A percentile compares a stretch with the other conserved stretches of the same genome.
phyloP scores from a whole-genome alignment of 306 rosid species.

The Cicer cuneatum region DNA sequence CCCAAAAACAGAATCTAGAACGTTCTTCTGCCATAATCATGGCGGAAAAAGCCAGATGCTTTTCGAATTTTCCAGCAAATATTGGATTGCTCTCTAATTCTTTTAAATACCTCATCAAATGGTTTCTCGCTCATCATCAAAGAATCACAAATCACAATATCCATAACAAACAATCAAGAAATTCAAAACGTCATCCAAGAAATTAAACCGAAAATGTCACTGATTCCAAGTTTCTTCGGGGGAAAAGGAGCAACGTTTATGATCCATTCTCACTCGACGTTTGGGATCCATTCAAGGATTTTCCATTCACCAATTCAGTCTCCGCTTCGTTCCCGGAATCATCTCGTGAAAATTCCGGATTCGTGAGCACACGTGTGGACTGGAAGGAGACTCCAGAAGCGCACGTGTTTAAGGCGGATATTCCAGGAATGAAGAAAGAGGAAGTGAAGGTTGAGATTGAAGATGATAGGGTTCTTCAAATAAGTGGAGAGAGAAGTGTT shows the following conservation, averaged over 20 bases:
- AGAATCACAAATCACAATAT: neutral
- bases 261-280: neutral
- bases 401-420: neutral
- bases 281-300: neutral
- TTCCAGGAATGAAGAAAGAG: constrained; percentile 6
- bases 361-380: neutral
- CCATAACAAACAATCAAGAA: neutral
- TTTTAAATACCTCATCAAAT: neutral
- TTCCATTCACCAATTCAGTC: neutral
- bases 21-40: neutral
- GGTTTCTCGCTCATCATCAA: neutral
- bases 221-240: constrained; percentile 11
- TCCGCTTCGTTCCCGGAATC: neutral
- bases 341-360: neutral
- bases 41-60: no score
- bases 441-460: constrained; percentile 6
- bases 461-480: neutral
- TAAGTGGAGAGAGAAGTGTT: neutral
- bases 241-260: neutral
- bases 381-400: constrained; percentile 17
- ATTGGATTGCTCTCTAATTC: neutral
- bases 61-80: neutral
- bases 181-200: neutral
- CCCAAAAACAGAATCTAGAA: neutral
- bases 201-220: neutral